These are phyloP conservation scores for Fusarium xyrophilum DNA, from an alignment of 2,329 filamentous ascomycete genomes.

Conservation along the genomic window DNA sequence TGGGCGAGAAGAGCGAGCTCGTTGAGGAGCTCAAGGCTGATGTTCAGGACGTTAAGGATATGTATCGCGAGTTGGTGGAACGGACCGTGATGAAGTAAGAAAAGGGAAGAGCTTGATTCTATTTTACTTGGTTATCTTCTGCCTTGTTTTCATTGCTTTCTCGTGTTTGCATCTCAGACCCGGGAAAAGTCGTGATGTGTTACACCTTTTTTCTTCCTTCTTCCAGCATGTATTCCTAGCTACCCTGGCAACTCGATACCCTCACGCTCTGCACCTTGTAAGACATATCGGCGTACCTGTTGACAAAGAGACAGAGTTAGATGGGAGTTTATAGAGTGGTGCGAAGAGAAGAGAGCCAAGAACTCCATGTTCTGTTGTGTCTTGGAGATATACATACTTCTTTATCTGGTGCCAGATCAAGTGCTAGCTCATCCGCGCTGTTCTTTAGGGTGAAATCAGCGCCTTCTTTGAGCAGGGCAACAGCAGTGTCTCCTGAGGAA, in stretches of 20 bases:
- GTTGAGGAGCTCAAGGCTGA: constrained; percentile 91
- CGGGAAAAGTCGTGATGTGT: constrained; percentile 5
- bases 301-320: constrained; percentile 30
- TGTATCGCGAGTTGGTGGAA: constrained; percentile 93
- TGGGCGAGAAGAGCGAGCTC: constrained; percentile 95
- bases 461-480: constrained; percentile 82
- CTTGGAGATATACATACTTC: constrained; percentile 64
- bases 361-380: neutral
- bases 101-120: neutral
- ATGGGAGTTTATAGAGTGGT: constrained; percentile 17
- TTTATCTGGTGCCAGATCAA: constrained; percentile 85
- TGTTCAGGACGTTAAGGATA: constrained; percentile 90
- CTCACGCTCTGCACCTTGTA: constrained; percentile 81
- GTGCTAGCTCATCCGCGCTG: constrained; percentile 70
- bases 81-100: constrained; percentile 76
- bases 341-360: neutral
- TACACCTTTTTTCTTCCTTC: constrained; percentile 21
- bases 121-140: neutral
- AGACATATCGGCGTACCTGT: constrained; percentile 77
- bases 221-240: constrained; percentile 33
- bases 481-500: constrained; percentile 73
- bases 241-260: constrained; percentile 68
- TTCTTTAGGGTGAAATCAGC: constrained; percentile 83
- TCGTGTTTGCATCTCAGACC: constrained; percentile 2
- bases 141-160: neutral